Conservation (phyloP, 495 filamentous ascomycete species). For the Xylaria grammica region DNA sequence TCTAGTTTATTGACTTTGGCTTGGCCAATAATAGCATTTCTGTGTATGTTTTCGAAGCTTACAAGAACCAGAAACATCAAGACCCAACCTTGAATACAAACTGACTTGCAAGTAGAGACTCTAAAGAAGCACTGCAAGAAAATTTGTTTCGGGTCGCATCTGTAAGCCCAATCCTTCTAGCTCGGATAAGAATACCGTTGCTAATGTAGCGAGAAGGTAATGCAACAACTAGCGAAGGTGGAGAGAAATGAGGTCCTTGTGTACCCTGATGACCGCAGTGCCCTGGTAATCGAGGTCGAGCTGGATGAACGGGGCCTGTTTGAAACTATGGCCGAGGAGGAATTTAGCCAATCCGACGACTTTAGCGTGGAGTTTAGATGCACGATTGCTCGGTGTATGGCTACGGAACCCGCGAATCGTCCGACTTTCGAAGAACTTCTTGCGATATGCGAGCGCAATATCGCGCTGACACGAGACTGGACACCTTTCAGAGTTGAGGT, state of each 20-base stretch:
- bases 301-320: not conserved
- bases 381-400: not conserved
- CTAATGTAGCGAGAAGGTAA: constrained; percentile 2
- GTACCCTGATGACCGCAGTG: not conserved
- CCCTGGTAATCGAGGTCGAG: not conserved
- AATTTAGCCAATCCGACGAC: not conserved
- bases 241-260: not conserved
- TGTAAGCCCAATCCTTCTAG: not conserved
- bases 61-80: not conserved
- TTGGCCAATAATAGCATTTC: not conserved
- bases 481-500: not conserved
- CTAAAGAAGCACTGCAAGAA: not conserved
- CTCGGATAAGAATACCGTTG: not conserved
- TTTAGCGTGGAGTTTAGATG: not conserved
- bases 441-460: not conserved
- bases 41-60: not conserved
- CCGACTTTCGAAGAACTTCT: not conserved
- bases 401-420: not conserved
- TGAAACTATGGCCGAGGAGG: not conserved
- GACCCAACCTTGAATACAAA: too few species aligned
- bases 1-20: constrained; percentile 11
- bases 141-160: not conserved
- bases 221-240: not conserved
- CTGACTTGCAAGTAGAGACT: not conserved
- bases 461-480: not conserved